Evolutionary conservation across 208 protist species (phyloP).

Genomic region (Leishmania martiniquensis): DNA sequence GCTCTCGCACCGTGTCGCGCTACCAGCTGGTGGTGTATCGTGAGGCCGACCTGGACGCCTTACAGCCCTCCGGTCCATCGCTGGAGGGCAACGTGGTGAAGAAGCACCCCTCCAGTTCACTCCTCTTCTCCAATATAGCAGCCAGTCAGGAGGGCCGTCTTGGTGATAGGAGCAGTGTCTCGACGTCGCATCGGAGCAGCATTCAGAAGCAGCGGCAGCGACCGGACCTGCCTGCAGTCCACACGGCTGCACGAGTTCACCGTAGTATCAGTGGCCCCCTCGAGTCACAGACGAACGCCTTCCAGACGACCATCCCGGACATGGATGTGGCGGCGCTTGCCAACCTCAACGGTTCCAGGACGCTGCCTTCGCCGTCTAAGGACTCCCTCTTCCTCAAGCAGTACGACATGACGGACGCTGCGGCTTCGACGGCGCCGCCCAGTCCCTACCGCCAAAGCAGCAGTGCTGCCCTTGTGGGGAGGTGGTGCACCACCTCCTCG

Average conservation of each 20-base stretch:
- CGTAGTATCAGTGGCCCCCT: slow-evolving; percentile 3
- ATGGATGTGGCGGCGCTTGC: slow-evolving; percentile 36
- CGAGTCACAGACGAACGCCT: not conserved
- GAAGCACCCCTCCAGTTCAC: slow-evolving; percentile 16
- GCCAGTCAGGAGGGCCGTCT: slow-evolving; percentile 1
- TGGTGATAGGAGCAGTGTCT: not conserved
- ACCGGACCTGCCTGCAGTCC: not conserved
- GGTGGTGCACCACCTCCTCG: not conserved
- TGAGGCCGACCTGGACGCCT: slow-evolving; percentile 26
- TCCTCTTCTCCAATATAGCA: not conserved
- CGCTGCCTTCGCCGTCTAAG: not conserved
- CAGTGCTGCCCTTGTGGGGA: not conserved
- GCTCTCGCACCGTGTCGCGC: slow-evolving; percentile 30
- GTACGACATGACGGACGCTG: slow-evolving; percentile 24
- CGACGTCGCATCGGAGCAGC: not conserved
- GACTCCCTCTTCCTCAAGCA: slow-evolving; percentile 30
- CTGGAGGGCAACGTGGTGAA: slow-evolving; percentile 23
- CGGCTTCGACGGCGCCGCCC: not conserved
- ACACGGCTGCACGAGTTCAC: not conserved
- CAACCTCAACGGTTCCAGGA: slow-evolving; percentile 2
- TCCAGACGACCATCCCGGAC: slow-evolving; percentile 41
- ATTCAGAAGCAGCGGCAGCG: not conserved
- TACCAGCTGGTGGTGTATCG: slow-evolving; percentile 58
- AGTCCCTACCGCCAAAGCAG: not conserved
- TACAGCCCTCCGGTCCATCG: slow-evolving; percentile 16